Percentiles rank a stretch among this genome's conserved stretches.
Evolutionary conservation across 495 filamentous ascomycete species (phyloP).

Genomic region (Trichoderma reesei): DNA sequence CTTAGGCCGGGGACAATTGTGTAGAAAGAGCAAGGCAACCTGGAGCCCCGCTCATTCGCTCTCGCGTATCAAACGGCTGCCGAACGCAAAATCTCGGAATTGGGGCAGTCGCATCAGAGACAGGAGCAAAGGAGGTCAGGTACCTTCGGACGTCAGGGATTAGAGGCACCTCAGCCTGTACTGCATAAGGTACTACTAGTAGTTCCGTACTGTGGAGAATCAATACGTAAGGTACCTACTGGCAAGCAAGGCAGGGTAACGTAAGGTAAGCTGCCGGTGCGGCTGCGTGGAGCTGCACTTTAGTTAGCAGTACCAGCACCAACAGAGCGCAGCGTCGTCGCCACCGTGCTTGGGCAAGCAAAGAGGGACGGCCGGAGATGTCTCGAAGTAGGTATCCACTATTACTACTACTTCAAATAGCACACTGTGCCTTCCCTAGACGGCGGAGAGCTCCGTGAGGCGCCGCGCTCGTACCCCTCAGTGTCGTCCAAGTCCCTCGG

Average conservation of each 20-base stretch:
- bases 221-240: too few relatives aligned
- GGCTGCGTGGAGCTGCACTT: neutral
- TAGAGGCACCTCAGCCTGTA: too few relatives aligned
- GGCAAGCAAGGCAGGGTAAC: too few relatives aligned
- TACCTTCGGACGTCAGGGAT: neutral
- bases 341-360: neutral
- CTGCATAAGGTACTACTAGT: too few relatives aligned
- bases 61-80: neutral
- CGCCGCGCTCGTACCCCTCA: neutral
- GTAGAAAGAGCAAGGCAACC: neutral
- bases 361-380: too few relatives aligned
- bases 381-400: too few relatives aligned
- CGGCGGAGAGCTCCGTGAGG: neutral
- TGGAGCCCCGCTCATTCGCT: neutral
- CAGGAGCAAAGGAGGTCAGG: neutral
- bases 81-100: slow-evolving; percentile 5
- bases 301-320: too few relatives aligned
- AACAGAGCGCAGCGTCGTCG: neutral
- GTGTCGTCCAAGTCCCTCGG: neutral
- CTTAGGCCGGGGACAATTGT: neutral
- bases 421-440: too few relatives aligned
- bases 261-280: neutral
- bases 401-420: too few relatives aligned
- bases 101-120: neutral
- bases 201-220: too few relatives aligned